A percentile compares a stretch with the other conserved stretches of the same genome.
Conservation (phyloP, 106 monocot genomes). For the Narthecium ossifragum region DNA sequence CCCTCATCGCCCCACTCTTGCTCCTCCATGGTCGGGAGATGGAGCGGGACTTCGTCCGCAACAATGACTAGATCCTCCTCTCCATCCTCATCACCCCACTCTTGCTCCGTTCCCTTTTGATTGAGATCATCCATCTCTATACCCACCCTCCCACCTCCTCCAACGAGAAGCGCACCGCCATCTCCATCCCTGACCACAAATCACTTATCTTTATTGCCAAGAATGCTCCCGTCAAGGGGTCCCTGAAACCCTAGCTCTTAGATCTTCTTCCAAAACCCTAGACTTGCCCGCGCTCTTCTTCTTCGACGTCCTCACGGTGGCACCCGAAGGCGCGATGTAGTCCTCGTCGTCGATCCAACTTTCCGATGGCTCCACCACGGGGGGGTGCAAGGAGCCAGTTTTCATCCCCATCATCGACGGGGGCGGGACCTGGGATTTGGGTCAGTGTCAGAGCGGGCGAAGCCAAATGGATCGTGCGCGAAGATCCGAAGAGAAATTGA, state of each 20-base stretch:
- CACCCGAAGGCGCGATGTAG: background rate
- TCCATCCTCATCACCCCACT: constrained; percentile 63
- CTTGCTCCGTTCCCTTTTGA: constrained; percentile 12
- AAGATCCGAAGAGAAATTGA: constrained; percentile 1
- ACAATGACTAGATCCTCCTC: constrained; percentile 57
- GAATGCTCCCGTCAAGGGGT: background rate
- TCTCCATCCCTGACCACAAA: too few relatives aligned
- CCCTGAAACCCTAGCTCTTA: constrained; percentile 14
- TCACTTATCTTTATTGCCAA: background rate
- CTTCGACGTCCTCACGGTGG: background rate
- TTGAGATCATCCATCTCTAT: constrained; percentile 17
- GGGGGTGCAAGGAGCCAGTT: constrained; percentile 42
- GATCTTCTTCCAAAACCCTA: constrained; percentile 18
- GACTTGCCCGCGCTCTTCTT: background rate
- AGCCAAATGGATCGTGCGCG: too few relatives aligned
- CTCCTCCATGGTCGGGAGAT: constrained; percentile 40
- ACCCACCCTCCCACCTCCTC: constrained; percentile 6
- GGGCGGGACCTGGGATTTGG: constrained; percentile 4
- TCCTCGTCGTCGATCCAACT: constrained; percentile 54
- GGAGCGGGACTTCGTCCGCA: constrained; percentile 31
- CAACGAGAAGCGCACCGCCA: too few relatives aligned
- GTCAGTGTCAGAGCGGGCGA: background rate
- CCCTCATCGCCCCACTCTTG: constrained; percentile 75
- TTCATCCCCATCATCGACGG: constrained; percentile 22
- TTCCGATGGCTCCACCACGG: constrained; percentile 20